phyloP scores from a whole-genome alignment of 108 stramenopile species.

The Schizochytrium sp. region DNA sequence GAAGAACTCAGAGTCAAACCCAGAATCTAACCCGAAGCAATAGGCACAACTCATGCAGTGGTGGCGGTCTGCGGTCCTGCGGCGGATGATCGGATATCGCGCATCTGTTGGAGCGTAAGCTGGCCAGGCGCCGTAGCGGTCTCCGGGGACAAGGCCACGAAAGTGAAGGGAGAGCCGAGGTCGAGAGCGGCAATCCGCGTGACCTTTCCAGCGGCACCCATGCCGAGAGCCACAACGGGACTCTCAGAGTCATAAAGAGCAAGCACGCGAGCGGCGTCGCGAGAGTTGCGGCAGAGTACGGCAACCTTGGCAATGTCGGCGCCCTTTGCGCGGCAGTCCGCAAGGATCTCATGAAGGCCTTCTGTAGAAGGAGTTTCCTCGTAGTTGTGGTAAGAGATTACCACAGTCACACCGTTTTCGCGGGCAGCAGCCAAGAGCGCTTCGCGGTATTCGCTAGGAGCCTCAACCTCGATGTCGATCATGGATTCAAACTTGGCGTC shows the following conservation, averaged over 20 bases:
- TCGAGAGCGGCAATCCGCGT: constrained; percentile 21
- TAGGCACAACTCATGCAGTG: too few species aligned
- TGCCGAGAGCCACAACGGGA: constrained; percentile 1
- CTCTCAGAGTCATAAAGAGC: constrained; percentile 6
- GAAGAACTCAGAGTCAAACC: too few species aligned
- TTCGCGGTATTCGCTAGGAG: constrained; percentile 31
- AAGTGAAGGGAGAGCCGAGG: constrained; percentile 27
- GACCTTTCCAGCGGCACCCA: constrained; percentile 8
- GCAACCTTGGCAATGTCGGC: constrained; percentile 61
- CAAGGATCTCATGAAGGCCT: constrained; percentile 1
- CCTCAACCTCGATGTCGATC: constrained; percentile 48
- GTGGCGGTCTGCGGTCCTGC: too few species aligned
- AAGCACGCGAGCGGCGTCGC: constrained; percentile 22
- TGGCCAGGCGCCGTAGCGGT: constrained; percentile 54
- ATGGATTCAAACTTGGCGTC: constrained; percentile 12
- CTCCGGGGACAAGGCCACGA: constrained; percentile 23
- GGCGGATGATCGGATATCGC: neutral
- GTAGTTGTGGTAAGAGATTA: constrained; percentile 55
- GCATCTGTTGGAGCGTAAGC: constrained; percentile 56
- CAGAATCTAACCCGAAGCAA: too few species aligned
- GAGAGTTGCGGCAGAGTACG: neutral
- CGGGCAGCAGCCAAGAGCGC: neutral
- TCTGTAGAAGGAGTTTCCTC: neutral
- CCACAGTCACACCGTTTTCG: neutral
- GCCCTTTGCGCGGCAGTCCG: neutral